A percentile compares a stretch with the other conserved stretches of the same genome.
These are phyloP conservation scores for Ganoderma sp. DNA, from an alignment of 1,284 basidiomycete genomes.

Conservation along the genomic window DNA sequence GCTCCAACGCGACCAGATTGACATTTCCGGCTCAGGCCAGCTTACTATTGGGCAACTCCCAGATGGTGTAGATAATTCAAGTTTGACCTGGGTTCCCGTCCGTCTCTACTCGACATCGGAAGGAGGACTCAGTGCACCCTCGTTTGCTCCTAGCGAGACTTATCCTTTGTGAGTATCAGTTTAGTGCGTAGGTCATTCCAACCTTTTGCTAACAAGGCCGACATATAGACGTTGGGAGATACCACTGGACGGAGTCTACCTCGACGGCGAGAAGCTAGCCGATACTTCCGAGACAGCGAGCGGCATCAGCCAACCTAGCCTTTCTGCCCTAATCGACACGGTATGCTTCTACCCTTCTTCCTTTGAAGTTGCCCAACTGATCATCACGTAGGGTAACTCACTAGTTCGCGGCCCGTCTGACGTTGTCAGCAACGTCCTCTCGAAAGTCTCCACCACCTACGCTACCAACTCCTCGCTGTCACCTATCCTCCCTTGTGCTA, in stretches of 20 bases:
- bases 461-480: conserved; percentile 35
- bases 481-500: conserved; percentile 49
- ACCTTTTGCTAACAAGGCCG: background rate
- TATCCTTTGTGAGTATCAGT: conserved; percentile 42
- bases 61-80: conserved; percentile 45
- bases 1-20: conserved; percentile 49
- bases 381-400: conserved; percentile 41
- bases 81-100: conserved; percentile 51
- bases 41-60: conserved; percentile 51
- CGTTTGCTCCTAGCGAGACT: conserved; percentile 44
- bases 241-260: conserved; percentile 58
- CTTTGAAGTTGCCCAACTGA: background rate
- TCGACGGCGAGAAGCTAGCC: conserved; percentile 57
- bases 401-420: conserved; percentile 47
- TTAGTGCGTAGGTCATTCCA: background rate
- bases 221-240: conserved; percentile 60
- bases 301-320: conserved; percentile 39
- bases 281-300: conserved; percentile 47
- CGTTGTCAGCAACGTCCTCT: conserved; percentile 48
- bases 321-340: conserved; percentile 60
- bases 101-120: conserved; percentile 45
- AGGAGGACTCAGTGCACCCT: conserved; percentile 45
- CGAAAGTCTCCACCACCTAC: conserved; percentile 44
- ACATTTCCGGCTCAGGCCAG: conserved; percentile 45
- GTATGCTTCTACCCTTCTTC: background rate